Conservation (phyloP, 257 asterid genomes). For the Nicotiana otophora region DNA sequence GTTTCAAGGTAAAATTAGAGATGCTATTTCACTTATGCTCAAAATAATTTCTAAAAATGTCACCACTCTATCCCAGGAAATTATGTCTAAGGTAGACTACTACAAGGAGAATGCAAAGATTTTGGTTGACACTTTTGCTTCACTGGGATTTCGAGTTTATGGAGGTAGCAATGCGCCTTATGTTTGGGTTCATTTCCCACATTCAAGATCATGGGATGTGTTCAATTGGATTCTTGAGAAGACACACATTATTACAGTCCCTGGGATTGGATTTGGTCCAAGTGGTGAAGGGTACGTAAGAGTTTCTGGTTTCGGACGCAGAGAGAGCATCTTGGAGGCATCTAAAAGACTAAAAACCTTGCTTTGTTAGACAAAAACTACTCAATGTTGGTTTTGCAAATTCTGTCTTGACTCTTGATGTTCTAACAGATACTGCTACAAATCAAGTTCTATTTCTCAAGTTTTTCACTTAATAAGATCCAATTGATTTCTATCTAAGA, state of each 20-base stretch:
- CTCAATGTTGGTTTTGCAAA: not conserved
- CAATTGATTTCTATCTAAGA: not conserved
- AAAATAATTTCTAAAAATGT: not conserved
- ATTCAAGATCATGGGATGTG: slow-evolving; percentile 76
- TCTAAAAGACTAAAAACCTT: slow-evolving; percentile 39
- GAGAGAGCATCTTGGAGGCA: slow-evolving; percentile 67
- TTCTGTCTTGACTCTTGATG: not conserved
- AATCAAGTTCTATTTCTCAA: not conserved
- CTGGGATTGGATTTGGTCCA: slow-evolving; percentile 94
- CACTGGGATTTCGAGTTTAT: slow-evolving; percentile 54
- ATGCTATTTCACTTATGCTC: not conserved
- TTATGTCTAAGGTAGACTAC: slow-evolving; percentile 45
- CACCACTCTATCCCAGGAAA: slow-evolving; percentile 29
- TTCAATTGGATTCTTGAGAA: slow-evolving; percentile 67
- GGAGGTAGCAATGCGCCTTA: slow-evolving; percentile 88
- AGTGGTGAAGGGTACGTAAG: slow-evolving; percentile 78
- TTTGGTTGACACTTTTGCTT: slow-evolving; percentile 56
- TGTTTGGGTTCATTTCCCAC: slow-evolving; percentile 90
- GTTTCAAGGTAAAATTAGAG: slow-evolving; percentile 42
- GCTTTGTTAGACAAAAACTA: not conserved
- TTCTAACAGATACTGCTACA: no score
- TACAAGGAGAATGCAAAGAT: slow-evolving; percentile 73
- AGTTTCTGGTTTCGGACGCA: slow-evolving; percentile 74
- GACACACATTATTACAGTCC: slow-evolving; percentile 73
- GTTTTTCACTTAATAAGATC: not conserved